Evolutionary conservation across 805 yeast genomes (phyloP).

Genomic region (Zygotorulaspora florentina): DNA sequence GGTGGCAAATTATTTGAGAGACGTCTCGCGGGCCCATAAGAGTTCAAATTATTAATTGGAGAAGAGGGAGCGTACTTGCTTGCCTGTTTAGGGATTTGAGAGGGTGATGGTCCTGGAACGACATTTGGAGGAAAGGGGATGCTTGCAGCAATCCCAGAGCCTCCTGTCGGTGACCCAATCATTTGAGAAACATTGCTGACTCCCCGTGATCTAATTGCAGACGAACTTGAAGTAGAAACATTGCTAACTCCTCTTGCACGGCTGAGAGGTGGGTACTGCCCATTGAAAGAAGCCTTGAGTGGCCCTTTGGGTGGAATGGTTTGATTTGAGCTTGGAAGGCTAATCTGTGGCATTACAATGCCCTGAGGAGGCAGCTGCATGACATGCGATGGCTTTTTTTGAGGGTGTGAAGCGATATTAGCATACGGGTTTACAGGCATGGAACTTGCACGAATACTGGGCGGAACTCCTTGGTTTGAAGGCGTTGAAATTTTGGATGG

Average conservation of each 20-base stretch:
- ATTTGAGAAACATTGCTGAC: conserved; percentile 24
- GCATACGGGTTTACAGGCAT: conserved; percentile 20
- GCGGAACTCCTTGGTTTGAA: neutral
- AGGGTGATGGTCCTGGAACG: conserved; percentile 3
- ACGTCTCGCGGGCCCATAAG: conserved; percentile 2
- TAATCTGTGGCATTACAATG: conserved; percentile 7
- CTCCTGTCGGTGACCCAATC: neutral
- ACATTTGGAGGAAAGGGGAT: conserved; percentile 1
- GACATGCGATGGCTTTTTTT: neutral
- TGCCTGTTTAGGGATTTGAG: conserved; percentile 1
- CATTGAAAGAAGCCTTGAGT: conserved; percentile 1
- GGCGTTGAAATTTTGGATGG: conserved; percentile 6
- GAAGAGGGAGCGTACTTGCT: conserved; percentile 10
- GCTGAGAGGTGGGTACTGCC: conserved; percentile 1
- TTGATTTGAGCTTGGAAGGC: conserved; percentile 5
- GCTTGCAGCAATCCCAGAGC: neutral
- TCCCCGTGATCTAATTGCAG: conserved; percentile 21
- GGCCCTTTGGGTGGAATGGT: conserved; percentile 4
- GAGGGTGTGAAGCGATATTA: conserved; percentile 2
- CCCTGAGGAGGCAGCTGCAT: conserved; percentile 9
- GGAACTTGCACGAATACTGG: neutral
- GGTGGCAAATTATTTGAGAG: neutral
- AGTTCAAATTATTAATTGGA: neutral
- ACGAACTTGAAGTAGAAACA: conserved; percentile 16
- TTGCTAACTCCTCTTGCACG: conserved; percentile 26